These are phyloP conservation scores for Lentinula edodes DNA, from an alignment of 768 basidiomycete genomes.

Conservation along the genomic window DNA sequence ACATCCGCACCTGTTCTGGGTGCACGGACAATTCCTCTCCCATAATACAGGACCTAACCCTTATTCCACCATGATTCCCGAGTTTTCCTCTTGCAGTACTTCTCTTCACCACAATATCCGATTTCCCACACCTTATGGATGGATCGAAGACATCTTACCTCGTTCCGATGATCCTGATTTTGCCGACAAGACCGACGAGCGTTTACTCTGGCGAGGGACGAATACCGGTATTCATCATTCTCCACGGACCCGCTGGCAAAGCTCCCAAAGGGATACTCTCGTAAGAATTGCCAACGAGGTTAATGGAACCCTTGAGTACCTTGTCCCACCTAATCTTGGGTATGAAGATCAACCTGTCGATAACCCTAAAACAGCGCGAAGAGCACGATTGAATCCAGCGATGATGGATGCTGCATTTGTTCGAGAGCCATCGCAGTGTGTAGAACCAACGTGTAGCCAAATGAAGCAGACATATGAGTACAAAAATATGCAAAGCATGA, in stretches of 20 bases:
- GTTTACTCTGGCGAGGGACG: slow-evolving; percentile 66
- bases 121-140: slow-evolving; percentile 37
- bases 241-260: slow-evolving; percentile 33
- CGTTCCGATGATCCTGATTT: slow-evolving; percentile 47
- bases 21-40: slow-evolving; percentile 49
- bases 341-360: slow-evolving; percentile 25
- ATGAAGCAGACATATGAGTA: slow-evolving; percentile 44
- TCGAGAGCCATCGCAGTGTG: slow-evolving; percentile 35
- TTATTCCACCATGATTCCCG: slow-evolving; percentile 35
- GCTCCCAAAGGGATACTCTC: slow-evolving; percentile 40
- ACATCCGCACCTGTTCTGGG: slow-evolving; percentile 31
- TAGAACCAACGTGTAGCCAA: slow-evolving; percentile 31
- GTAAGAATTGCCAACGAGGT: slow-evolving; percentile 29
- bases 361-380: slow-evolving; percentile 19
- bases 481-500: slow-evolving; percentile 29
- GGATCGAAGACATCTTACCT: slow-evolving; percentile 29
- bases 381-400: slow-evolving; percentile 32
- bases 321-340: slow-evolving; percentile 18
- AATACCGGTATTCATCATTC: slow-evolving; percentile 60
- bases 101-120: slow-evolving; percentile 48
- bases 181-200: slow-evolving; percentile 51
- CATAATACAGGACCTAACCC: slow-evolving; percentile 40
- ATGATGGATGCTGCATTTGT: slow-evolving; percentile 55
- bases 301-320: slow-evolving; percentile 25
- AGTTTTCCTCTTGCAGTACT: slow-evolving; percentile 46